A percentile compares a stretch with the other conserved stretches of the same genome.
These are phyloP conservation scores for Chenopodium berlandieri DNA, from an alignment of 148 eudicot genomes.

Conservation along the genomic window DNA sequence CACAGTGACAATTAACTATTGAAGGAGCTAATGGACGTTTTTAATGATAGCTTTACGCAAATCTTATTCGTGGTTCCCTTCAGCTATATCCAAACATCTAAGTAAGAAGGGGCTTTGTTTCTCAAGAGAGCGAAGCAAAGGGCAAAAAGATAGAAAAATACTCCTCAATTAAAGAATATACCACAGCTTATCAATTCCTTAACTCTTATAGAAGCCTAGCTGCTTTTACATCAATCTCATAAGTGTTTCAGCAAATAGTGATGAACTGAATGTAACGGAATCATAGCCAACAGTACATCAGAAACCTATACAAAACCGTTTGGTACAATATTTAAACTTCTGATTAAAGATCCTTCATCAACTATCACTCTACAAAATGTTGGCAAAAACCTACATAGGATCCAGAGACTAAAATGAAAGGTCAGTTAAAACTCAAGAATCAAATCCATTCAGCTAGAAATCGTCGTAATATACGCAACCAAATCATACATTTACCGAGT, in stretches of 20 bases:
- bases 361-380: not conserved
- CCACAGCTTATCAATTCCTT: not conserved
- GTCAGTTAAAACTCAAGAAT: not conserved
- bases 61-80: not conserved
- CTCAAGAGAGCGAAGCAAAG: not conserved
- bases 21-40: not conserved
- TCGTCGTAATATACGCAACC: not conserved
- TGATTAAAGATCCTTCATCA: not conserved
- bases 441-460: not conserved
- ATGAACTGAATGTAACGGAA: not conserved
- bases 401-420: not conserved
- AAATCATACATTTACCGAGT: not conserved
- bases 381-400: not conserved
- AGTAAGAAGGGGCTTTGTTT: not conserved
- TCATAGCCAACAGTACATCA: not conserved
- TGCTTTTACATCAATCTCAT: not conserved
- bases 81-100: not conserved
- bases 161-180: not conserved
- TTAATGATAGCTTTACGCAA: not conserved
- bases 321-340: not conserved
- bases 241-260: not conserved
- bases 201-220: not conserved
- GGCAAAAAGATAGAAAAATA: not conserved
- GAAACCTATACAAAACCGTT: not conserved
- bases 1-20: not conserved